Evolutionary conservation across 768 basidiomycete genomes (phyloP).

Genomic region (Amanita subjunquillea): DNA sequence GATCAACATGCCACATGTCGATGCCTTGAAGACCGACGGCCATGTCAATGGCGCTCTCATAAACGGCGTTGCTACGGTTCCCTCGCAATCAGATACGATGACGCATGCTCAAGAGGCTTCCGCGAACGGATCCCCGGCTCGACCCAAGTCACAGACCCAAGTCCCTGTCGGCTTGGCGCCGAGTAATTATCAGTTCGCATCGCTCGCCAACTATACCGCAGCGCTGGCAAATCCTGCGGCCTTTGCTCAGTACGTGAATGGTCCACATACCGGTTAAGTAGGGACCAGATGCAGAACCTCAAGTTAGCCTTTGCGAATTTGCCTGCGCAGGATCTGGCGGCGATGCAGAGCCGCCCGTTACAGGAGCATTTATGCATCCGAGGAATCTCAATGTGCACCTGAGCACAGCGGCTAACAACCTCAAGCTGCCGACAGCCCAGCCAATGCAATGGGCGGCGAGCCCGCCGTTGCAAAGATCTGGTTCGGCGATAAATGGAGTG

Average conservation of each 20-base stretch:
- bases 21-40: slow-evolving; percentile 22
- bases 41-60: slow-evolving; percentile 15
- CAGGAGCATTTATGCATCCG: slow-evolving; percentile 29
- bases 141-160: slow-evolving; percentile 39
- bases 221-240: slow-evolving; percentile 27
- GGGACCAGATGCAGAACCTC: slow-evolving; percentile 51
- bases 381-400: slow-evolving; percentile 30
- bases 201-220: slow-evolving; percentile 22
- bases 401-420: slow-evolving; percentile 19
- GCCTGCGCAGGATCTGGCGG: slow-evolving; percentile 27
- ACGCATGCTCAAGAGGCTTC: slow-evolving; percentile 11
- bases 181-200: slow-evolving; percentile 41
- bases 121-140: slow-evolving; percentile 14
- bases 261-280: slow-evolving; percentile 31
- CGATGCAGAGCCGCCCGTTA: slow-evolving; percentile 23
- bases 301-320: slow-evolving; percentile 44
- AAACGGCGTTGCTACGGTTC: slow-evolving; percentile 19
- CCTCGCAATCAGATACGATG: slow-evolving; percentile 15
- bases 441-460: slow-evolving; percentile 29
- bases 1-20: slow-evolving; percentile 38
- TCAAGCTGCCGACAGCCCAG: slow-evolving; percentile 31
- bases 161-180: slow-evolving; percentile 23
- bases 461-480: slow-evolving; percentile 22
- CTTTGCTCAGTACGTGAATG: slow-evolving; percentile 21
- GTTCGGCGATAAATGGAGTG: slow-evolving; percentile 22